Base-by-base conservation (phyloP, 2,329 filamentous ascomycete species). In the Pleochaeta shiraiana region DNA sequence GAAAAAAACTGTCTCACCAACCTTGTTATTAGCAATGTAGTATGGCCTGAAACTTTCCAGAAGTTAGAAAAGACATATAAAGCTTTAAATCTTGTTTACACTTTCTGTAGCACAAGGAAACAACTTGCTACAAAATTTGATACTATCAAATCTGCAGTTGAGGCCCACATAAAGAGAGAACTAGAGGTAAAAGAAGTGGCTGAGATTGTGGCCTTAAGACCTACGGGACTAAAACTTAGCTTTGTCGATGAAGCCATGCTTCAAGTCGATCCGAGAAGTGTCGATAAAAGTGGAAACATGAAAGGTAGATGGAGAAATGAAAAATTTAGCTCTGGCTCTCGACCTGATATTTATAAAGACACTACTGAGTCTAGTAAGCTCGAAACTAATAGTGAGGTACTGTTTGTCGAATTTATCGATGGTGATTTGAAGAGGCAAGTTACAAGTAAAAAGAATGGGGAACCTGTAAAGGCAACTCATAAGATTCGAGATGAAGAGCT, bases 381-480 rank as follows among this genome's bases (percentile, higher is more conserved):
- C 7, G 34, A 37, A 37, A 75, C 71, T 16, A 77, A 77, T 1
- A 80, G 80, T 63, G 84, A 95, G 69, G 86, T 95, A 19, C 75
- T 98, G 28, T 82, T 92, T 39, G 95, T 98, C 70, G 93, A 97
- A 73, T 97, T 95, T 69, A 76, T 95, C 21, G 93, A 97, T 73
- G 91, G 87, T 0, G 92, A 96, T 72, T 74, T 97, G 68, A 96
- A 91, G 75, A 80, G 87, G 47, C 85, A 95, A 72, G 86, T 90
- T 0, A 77, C 80, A 64, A 77, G 86, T 72, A 81, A 83, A 64
- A 88, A 87, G 72, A 89, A 86, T 0, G 88, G 87, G 0, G 84
- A 91, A 73, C 80, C 85, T 0, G 83, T 80, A 0, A 86, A 84
- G 64, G 80, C 86, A 0, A 83, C 79, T 14, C 80, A 83, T 65